Base-by-base conservation (phyloP, 2,329 filamentous ascomycete species). In the Colletotrichum chrysophilum region DNA sequence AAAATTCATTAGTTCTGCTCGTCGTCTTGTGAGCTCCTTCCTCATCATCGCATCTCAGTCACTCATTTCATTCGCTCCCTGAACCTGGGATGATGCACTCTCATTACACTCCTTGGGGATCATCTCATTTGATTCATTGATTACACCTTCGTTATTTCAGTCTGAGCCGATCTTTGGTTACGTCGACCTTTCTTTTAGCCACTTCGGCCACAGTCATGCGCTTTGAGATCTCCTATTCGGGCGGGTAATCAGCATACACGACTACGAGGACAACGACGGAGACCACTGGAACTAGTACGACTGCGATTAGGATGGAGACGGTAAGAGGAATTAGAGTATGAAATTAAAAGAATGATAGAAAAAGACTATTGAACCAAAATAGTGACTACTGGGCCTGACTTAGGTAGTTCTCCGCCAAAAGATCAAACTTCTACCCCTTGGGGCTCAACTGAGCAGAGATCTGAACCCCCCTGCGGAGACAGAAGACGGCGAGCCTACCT, bases 291-390 rank as follows among this genome's bases (percentile, higher is more conserved):
- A 9, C 14, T 16, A 38, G 14, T 38, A 38, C 36, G 36, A 18
- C 4, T 14, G 36, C 4, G 14, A 4, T 1, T 16, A 8, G 7
- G 34, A 36, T 0, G 14, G 13, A 0, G 0, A 36, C 0, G 0
- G 7, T 16, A 2, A 16, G 6, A 1, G 0, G 0, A 8, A 4
- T 36, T 36, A 36, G 34, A 36, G 6, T 16, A 36, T 7, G 1
- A 36, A 14, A 36, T 36, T 36, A 36, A 1, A 7, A 36, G 13
- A 36, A 36, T 36, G 7, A 7, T 36, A 36, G 1, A n/a, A 10
- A 1, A 2, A 12, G 18, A 48, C 18, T 48, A 21, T 7, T 48
- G n/a, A 13, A 13, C 6, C 5, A 12, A 13, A 7, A 4, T 4
- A 52, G 12, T 52, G 4, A 7, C 6, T 52, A 52, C n/a, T 21